Conservation (phyloP, 2,329 filamentous ascomycete genomes). For the Coleophoma cylindrospora region DNA sequence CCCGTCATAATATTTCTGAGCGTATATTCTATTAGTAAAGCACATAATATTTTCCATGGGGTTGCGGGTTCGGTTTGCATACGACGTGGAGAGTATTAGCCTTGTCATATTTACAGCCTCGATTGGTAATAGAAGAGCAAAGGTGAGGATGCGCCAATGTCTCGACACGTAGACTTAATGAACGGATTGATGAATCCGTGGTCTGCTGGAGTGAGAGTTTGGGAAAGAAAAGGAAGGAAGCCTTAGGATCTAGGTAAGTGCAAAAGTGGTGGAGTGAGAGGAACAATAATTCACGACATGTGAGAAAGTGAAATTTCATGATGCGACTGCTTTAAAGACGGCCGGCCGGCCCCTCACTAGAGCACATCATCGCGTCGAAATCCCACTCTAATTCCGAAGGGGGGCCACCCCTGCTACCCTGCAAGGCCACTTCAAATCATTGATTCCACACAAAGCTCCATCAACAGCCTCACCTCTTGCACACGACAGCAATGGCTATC, state of each 20-base stretch:
- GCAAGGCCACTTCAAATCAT: conserved; percentile 5
- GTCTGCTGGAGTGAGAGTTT: too few relatives aligned
- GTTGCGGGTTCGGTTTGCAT: conserved; percentile 30
- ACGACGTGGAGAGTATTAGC: conserved; percentile 83
- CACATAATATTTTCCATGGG: conserved; percentile 4
- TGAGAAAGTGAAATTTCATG: too few relatives aligned
- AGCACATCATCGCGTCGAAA: neutral
- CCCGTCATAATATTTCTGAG: conserved; percentile 56
- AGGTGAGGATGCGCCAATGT: neutral
- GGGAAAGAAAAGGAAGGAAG: too few relatives aligned
- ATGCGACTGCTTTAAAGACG: too few relatives aligned
- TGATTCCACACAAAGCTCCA: conserved; percentile 2
- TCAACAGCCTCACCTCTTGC: conserved; percentile 1
- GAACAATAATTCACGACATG: too few relatives aligned
- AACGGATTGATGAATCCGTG: too few relatives aligned
- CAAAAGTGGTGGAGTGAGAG: too few relatives aligned
- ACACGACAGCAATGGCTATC: conserved; percentile 40
- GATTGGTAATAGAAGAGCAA: neutral
- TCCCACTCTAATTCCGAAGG: neutral
- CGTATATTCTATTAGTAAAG: conserved; percentile 7
- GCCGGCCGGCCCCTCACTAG: too few relatives aligned
- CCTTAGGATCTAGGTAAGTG: too few relatives aligned
- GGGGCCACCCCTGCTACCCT: neutral
- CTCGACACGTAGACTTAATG: too few relatives aligned
- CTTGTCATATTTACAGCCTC: conserved; percentile 53